These are phyloP conservation scores for Candida vaughaniae DNA, from an alignment of 805 yeast genomes.

Conservation along the genomic window DNA sequence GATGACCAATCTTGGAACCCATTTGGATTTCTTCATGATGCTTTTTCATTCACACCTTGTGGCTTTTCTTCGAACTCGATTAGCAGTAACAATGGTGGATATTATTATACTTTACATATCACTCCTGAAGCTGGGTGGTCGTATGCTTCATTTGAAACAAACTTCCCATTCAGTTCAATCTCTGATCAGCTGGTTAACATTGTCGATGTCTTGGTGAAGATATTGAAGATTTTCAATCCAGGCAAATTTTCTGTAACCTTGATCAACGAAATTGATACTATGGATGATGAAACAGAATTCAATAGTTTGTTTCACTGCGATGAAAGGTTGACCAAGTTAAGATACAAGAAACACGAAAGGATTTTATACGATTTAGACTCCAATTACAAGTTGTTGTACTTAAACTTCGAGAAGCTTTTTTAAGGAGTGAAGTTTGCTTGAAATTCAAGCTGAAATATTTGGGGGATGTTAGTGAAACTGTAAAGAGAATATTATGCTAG, in stretches of 20 bases:
- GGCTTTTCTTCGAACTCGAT: constrained; percentile 91
- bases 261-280: constrained; percentile 24
- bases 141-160: constrained; percentile 93
- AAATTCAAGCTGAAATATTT: no score
- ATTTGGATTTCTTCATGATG: constrained; percentile 62
- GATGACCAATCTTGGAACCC: constrained; percentile 10
- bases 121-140: constrained; percentile 96
- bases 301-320: constrained; percentile 19
- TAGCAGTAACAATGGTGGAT: constrained; percentile 40
- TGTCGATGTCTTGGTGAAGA: constrained; percentile 55
- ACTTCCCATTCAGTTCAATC: constrained; percentile 50
- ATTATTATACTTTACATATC: constrained; percentile 81
- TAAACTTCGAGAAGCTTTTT: constrained; percentile 54
- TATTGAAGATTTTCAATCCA: constrained; percentile 69
- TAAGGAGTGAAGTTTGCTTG: no score
- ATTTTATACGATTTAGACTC: constrained; percentile 69
- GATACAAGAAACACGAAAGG: constrained; percentile 63
- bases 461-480: constrained; percentile 21
- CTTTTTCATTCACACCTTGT: constrained; percentile 90
- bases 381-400: constrained; percentile 69
- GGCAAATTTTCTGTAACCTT: constrained; percentile 61
- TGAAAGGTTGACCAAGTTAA: constrained; percentile 29
- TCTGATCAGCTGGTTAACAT: constrained; percentile 35
- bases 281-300: constrained; percentile 12
- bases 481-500: constrained; percentile 9